Conservation (phyloP, 2,329 filamentous ascomycete species). For the Fonsecaea nubica region DNA sequence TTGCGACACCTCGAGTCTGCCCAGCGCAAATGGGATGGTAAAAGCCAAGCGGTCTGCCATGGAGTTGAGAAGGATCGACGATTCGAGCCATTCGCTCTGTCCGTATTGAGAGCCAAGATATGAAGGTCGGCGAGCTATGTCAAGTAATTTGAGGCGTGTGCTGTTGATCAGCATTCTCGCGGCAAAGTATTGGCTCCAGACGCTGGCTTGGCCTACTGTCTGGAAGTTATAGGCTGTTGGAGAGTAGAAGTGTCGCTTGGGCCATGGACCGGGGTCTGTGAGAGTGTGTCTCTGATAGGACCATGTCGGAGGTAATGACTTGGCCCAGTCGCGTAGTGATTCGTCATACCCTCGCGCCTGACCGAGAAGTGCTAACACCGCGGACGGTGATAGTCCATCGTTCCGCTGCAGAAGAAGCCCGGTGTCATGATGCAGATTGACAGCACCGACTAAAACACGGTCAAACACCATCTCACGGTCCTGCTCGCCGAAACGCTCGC, state of each 20-base stretch:
- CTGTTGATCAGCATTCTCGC: slow-evolving; percentile 40
- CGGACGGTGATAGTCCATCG: background rate
- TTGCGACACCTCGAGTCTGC: slow-evolving; percentile 3
- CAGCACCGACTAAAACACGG: slow-evolving; percentile 37
- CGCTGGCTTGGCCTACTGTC: slow-evolving; percentile 34
- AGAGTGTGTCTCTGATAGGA: slow-evolving; percentile 27
- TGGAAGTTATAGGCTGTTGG: slow-evolving; percentile 39
- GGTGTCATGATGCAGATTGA: slow-evolving; percentile 33
- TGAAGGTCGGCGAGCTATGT: background rate
- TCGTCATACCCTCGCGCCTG: slow-evolving; percentile 21
- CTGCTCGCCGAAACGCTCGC: slow-evolving; percentile 41
- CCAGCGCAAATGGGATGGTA: slow-evolving; percentile 24
- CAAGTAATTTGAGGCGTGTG: slow-evolving; percentile 36
- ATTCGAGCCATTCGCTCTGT: background rate
- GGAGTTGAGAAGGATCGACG: background rate
- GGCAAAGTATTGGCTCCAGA: slow-evolving; percentile 41
- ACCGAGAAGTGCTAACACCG: slow-evolving; percentile 4
- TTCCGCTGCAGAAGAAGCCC: slow-evolving; percentile 5
- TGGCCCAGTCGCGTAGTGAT: slow-evolving; percentile 18
- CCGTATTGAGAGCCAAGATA: background rate
- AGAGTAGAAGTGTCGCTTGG: slow-evolving; percentile 36
- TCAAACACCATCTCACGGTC: slow-evolving; percentile 42
- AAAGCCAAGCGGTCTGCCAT: slow-evolving; percentile 24
- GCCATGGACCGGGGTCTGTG: slow-evolving; percentile 17
- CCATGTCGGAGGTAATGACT: slow-evolving; percentile 5